Evolutionary conservation across 441 rosid species (phyloP).

Genomic region (Mallotus repandus): DNA sequence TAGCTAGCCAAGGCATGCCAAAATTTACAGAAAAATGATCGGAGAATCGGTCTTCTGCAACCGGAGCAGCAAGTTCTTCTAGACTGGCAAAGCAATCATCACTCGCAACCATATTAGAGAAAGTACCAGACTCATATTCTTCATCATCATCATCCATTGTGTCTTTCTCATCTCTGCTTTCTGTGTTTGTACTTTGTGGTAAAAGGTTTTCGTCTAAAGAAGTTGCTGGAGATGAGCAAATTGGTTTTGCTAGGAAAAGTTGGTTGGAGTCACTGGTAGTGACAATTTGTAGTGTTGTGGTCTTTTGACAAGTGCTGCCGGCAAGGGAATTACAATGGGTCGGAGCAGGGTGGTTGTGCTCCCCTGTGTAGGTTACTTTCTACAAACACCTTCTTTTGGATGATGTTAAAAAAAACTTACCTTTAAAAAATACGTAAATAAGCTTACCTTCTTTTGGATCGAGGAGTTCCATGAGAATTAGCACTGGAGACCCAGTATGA

Average conservation of each 20-base stretch:
- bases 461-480: slow-evolving; percentile 40
- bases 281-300: slow-evolving; percentile 35
- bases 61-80: slow-evolving; percentile 50
- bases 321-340: slow-evolving; percentile 91
- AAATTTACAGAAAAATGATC: slow-evolving; percentile 57
- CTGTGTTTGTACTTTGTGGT: slow-evolving; percentile 38
- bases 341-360: slow-evolving; percentile 91
- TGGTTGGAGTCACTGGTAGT: slow-evolving; percentile 33
- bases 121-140: slow-evolving; percentile 52
- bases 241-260: slow-evolving; percentile 26
- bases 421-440: not conserved
- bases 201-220: slow-evolving; percentile 47
- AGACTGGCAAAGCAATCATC: slow-evolving; percentile 78
- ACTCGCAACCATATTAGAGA: slow-evolving; percentile 57
- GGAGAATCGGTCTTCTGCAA: slow-evolving; percentile 44
- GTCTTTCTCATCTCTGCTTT: slow-evolving; percentile 46
- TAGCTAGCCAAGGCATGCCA: slow-evolving; percentile 60
- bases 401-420: too few relatives aligned
- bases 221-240: slow-evolving; percentile 58
- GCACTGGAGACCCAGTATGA: slow-evolving; percentile 39
- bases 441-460: slow-evolving; percentile 82
- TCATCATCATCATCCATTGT: slow-evolving; percentile 63
- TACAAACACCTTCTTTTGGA: slow-evolving; percentile 31
- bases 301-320: slow-evolving; percentile 84
- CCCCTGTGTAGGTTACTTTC: slow-evolving; percentile 93